Evolutionary conservation across 371 early-diverging fungal genomes (phyloP).

Genomic region (Mucor indicus): DNA sequence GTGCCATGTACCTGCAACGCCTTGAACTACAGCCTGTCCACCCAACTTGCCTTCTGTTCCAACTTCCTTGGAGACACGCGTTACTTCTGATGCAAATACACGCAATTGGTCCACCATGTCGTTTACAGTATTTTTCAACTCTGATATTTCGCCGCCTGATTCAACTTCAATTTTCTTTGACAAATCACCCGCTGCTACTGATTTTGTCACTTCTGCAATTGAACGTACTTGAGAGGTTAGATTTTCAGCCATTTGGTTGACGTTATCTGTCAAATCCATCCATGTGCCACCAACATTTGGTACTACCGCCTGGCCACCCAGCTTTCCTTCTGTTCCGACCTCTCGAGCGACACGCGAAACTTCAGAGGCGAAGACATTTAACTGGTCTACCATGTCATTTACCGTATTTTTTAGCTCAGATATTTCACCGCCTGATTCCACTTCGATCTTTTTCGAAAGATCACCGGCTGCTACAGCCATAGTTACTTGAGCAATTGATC

Average conservation of each 20-base stretch:
- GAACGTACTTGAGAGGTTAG: slow-evolving; percentile 29
- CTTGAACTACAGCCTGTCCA: slow-evolving; percentile 44
- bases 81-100: slow-evolving; percentile 33
- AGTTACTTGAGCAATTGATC: slow-evolving; percentile 55
- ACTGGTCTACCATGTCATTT: slow-evolving; percentile 58
- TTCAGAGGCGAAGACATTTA: slow-evolving; percentile 34
- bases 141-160: slow-evolving; percentile 18
- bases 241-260: slow-evolving; percentile 23
- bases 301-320: slow-evolving; percentile 40
- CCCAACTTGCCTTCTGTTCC: slow-evolving; percentile 59
- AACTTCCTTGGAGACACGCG: slow-evolving; percentile 47
- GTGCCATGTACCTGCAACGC: slow-evolving; percentile 64
- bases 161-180: slow-evolving; percentile 30
- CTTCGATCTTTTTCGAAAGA: slow-evolving; percentile 57
- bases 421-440: slow-evolving; percentile 66
- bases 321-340: slow-evolving; percentile 31
- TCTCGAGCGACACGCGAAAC: slow-evolving; percentile 40
- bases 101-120: slow-evolving; percentile 35
- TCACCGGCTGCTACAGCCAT: slow-evolving; percentile 58
- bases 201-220: slow-evolving; percentile 28
- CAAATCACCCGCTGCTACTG: slow-evolving; percentile 31
- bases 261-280: slow-evolving; percentile 14
- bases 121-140: slow-evolving; percentile 22
- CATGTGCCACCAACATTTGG: slow-evolving; percentile 38
- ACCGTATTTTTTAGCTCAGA: slow-evolving; percentile 61